Percentiles rank a stretch among this genome's conserved stretches.
phyloP scores from a whole-genome alignment of 2,329 filamentous ascomycete genomes.

The Fusarium lyarnte region DNA sequence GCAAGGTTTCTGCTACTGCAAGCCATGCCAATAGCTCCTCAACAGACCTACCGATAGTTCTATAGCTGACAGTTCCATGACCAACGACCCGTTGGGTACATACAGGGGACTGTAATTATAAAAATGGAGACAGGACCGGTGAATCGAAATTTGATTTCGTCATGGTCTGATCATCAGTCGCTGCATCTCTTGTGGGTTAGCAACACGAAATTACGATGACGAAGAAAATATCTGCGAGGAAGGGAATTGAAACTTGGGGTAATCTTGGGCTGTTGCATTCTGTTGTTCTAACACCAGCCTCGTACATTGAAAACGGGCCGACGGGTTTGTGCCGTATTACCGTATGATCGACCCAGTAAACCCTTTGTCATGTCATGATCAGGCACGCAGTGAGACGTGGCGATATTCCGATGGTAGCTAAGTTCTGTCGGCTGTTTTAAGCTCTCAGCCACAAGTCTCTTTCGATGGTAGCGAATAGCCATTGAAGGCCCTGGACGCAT shows the following conservation, averaged over 20 bases:
- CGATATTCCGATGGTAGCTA: background rate
- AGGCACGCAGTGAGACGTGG: background rate
- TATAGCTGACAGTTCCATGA: background rate
- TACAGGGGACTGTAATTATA: rapidly evolving
- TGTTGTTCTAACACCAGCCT: background rate
- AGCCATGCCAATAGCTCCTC: background rate
- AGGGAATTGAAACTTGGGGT: background rate
- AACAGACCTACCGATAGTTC: background rate
- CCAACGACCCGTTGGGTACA: background rate
- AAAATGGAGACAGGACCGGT: background rate
- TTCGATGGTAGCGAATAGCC: background rate
- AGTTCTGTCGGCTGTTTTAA: too few species aligned
- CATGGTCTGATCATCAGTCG: background rate
- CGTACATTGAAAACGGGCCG: background rate
- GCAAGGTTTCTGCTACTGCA: background rate
- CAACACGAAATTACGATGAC: background rate
- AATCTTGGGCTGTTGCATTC: background rate
- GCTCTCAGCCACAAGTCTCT: too few species aligned
- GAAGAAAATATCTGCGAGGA: background rate
- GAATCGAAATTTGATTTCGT: background rate
- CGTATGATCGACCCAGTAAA: background rate
- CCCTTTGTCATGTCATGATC: background rate
- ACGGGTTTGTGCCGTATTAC: background rate
- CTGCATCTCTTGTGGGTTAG: background rate
- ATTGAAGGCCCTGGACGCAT: background rate